These are phyloP conservation scores for Perkinsus marinus DNA, from an alignment of 169 alveolate genomes.

Conservation along the genomic window DNA sequence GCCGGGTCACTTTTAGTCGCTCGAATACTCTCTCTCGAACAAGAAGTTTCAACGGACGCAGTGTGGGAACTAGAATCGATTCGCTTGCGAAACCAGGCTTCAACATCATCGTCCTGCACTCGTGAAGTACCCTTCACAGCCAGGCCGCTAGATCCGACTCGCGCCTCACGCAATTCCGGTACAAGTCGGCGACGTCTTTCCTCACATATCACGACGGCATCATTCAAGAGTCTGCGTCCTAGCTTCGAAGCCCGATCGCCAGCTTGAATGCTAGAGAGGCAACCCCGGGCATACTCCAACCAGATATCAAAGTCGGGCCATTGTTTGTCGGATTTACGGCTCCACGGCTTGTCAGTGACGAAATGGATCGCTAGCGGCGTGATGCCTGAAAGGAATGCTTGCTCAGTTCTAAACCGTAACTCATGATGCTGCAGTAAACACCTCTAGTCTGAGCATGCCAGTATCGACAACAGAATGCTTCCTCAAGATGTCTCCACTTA, in stretches of 20 bases:
- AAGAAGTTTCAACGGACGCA: too few species aligned
- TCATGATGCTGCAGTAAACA: not conserved
- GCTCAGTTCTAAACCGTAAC: too few species aligned
- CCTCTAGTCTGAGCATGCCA: not conserved
- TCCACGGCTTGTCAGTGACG: not conserved
- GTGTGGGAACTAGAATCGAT: too few species aligned
- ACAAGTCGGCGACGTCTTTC: not conserved
- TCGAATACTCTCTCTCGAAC: too few species aligned
- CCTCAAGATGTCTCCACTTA: not conserved
- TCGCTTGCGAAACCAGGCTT: too few species aligned
- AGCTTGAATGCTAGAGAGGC: not conserved
- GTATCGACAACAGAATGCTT: not conserved
- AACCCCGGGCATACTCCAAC: not conserved
- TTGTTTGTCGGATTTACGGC: not conserved
- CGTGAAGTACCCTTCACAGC: not conserved
- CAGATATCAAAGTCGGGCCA: not conserved
- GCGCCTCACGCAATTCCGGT: not conserved
- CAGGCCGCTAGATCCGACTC: not conserved
- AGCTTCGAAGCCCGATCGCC: not conserved
- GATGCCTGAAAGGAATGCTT: not conserved
- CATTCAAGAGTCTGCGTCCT: not conserved
- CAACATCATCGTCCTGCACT: not conserved
- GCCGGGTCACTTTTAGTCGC: not conserved
- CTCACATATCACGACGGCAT: not conserved
- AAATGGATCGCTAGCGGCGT: not conserved